phyloP scores from a whole-genome alignment of 2,329 filamentous ascomycete species.

The Claviceps paspali region DNA sequence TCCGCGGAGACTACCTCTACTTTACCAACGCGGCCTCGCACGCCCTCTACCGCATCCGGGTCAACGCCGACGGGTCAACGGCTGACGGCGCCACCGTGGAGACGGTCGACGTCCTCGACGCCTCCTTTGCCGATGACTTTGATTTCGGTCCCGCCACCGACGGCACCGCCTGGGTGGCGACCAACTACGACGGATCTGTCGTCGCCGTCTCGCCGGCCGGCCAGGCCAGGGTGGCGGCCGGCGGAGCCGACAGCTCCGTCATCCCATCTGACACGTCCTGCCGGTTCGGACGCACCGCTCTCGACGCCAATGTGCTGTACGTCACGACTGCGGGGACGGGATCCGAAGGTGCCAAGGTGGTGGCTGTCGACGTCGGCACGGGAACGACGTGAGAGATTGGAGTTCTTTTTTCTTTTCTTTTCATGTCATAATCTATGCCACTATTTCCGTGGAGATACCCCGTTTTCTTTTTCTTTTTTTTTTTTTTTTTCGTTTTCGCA shows the following conservation, averaged over 20 bases:
- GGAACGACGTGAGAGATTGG: too few species aligned
- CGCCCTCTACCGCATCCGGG: slow-evolving; percentile 9
- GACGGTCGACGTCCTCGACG: slow-evolving; percentile 4
- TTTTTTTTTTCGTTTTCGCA: too few species aligned
- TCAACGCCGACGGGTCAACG: slow-evolving; percentile 4
- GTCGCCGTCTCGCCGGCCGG: slow-evolving; percentile 4
- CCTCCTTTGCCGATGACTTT: slow-evolving; percentile 10
- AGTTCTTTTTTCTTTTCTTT: too few species aligned
- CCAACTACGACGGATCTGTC: slow-evolving; percentile 7
- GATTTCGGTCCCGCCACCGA: slow-evolving; percentile 4
- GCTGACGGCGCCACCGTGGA: slow-evolving; percentile 5
- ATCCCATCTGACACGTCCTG: background rate
- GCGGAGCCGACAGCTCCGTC: background rate
- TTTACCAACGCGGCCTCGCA: slow-evolving; percentile 30
- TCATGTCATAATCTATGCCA: too few species aligned
- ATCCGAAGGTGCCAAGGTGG: background rate
- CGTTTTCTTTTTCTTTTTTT: background rate
- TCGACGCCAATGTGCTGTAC: slow-evolving; percentile 2
- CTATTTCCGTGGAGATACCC: too few species aligned
- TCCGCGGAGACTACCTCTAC: slow-evolving; percentile 28
- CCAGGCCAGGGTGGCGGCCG: background rate
- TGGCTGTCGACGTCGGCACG: slow-evolving; percentile 1
- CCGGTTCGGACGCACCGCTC: slow-evolving; percentile 1
- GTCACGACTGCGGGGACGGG: slow-evolving; percentile 1
- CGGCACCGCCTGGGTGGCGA: slow-evolving; percentile 7